phyloP scores from a whole-genome alignment of 805 yeast genomes.

The Komagataella pastoris region DNA sequence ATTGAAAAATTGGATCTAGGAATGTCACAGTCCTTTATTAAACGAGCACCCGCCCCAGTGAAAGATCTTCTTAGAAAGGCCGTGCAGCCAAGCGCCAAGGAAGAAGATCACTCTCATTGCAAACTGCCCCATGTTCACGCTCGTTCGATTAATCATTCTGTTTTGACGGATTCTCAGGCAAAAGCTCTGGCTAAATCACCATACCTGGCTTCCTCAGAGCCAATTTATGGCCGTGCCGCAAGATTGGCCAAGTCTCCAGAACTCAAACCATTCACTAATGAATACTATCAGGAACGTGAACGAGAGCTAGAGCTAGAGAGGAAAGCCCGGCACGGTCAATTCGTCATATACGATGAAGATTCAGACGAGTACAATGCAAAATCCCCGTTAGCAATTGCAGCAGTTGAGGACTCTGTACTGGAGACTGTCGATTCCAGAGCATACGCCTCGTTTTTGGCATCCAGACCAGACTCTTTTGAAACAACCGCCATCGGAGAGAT shows the following conservation, averaged over 20 bases:
- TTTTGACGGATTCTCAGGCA: constrained; percentile 36
- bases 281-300: background rate
- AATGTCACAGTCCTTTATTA: constrained; percentile 25
- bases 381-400: constrained; percentile 31
- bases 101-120: constrained; percentile 19
- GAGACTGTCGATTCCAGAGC: constrained; percentile 41
- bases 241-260: constrained; percentile 22
- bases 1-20: constrained; percentile 21
- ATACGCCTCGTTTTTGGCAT: constrained; percentile 63
- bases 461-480: constrained; percentile 84
- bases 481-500: constrained; percentile 70
- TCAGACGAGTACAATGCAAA: constrained; percentile 10
- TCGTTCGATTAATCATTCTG: constrained; percentile 13
- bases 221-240: constrained; percentile 33
- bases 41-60: constrained; percentile 25
- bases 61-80: constrained; percentile 16
- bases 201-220: constrained; percentile 44
- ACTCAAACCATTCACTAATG: constrained; percentile 3
- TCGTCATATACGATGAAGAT: background rate
- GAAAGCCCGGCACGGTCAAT: background rate
- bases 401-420: constrained; percentile 24
- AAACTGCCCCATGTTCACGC: constrained; percentile 18
- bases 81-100: constrained; percentile 1
- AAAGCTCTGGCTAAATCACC: constrained; percentile 43
- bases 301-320: background rate